Conservation (phyloP, 352 stramenopile genomes). For the Phytophthora citrophthora region DNA sequence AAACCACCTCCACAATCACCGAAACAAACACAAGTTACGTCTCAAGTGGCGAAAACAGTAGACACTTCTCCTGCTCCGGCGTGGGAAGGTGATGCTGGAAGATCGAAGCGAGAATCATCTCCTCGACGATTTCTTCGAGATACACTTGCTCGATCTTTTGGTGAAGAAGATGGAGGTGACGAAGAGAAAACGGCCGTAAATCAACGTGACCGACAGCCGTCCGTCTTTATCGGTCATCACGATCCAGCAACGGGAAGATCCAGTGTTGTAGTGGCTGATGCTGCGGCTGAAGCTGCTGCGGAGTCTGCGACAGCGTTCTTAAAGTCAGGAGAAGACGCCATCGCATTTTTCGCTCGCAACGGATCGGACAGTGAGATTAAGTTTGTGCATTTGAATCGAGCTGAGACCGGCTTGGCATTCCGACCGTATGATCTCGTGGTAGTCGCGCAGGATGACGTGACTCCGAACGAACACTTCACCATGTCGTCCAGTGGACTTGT, state of each 20-base stretch:
- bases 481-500: slow-evolving; percentile 90
- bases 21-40: slow-evolving; percentile 18
- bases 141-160: slow-evolving; percentile 43
- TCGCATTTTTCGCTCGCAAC: slow-evolving; percentile 95
- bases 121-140: slow-evolving; percentile 72
- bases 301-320: slow-evolving; percentile 61
- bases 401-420: slow-evolving; percentile 72
- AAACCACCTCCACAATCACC: slow-evolving; percentile 20
- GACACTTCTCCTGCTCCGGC: slow-evolving; percentile 8
- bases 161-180: slow-evolving; percentile 20
- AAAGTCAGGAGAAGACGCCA: slow-evolving; percentile 89
- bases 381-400: slow-evolving; percentile 94
- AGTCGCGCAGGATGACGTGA: slow-evolving; percentile 79
- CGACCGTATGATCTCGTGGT: slow-evolving; percentile 94
- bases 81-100: slow-evolving; percentile 26
- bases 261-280: slow-evolving; percentile 43
- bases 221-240: slow-evolving; percentile 51
- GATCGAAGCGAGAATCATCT: slow-evolving; percentile 59
- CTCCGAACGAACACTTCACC: slow-evolving; percentile 88
- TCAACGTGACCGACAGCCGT: slow-evolving; percentile 38
- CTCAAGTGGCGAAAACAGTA: slow-evolving; percentile 7
- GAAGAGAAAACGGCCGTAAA: slow-evolving; percentile 30
- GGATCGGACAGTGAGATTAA: slow-evolving; percentile 93
- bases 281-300: slow-evolving; percentile 57
- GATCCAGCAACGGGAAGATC: slow-evolving; percentile 54